phyloP scores from a whole-genome alignment of 2,329 filamentous ascomycete genomes.

The Karstenula rhodostoma region DNA sequence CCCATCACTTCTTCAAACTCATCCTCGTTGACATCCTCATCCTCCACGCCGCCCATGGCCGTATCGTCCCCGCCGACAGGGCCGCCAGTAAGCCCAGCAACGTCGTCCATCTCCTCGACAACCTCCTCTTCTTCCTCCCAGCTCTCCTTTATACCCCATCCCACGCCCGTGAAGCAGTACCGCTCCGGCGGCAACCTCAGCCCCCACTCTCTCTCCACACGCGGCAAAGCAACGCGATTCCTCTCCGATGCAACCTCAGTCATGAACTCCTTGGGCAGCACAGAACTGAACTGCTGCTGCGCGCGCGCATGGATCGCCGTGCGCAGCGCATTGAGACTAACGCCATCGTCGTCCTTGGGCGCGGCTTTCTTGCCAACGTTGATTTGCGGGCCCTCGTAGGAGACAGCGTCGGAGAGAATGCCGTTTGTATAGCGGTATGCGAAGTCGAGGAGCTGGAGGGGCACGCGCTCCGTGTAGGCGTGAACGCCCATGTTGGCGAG shows the following conservation, averaged over 20 bases:
- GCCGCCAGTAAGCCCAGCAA: slow-evolving; percentile 50
- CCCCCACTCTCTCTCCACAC: slow-evolving; percentile 64
- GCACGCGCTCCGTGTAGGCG: slow-evolving; percentile 82
- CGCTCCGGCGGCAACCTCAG: slow-evolving; percentile 68
- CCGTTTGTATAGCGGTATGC: slow-evolving; percentile 82
- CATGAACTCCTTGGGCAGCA: slow-evolving; percentile 76
- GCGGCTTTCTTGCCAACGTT: slow-evolving; percentile 23
- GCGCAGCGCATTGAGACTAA: slow-evolving; percentile 72
- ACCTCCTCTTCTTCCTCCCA: slow-evolving; percentile 75
- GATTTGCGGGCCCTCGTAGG: slow-evolving; percentile 46
- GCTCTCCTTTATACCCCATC: slow-evolving; percentile 49
- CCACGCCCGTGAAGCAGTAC: slow-evolving; percentile 55
- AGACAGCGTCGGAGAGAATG: slow-evolving; percentile 69
- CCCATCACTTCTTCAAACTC: slow-evolving; percentile 55
- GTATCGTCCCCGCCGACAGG: slow-evolving; percentile 40
- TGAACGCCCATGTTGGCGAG: slow-evolving; percentile 81
- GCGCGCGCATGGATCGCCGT: slow-evolving; percentile 76
- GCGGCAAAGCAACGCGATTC: slow-evolving; percentile 54
- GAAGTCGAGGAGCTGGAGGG: slow-evolving; percentile 83
- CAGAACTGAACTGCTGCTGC: slow-evolving; percentile 73
- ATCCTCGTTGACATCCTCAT: slow-evolving; percentile 53
- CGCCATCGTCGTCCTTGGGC: slow-evolving; percentile 55
- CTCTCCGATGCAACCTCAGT: slow-evolving; percentile 67
- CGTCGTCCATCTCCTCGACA: slow-evolving; percentile 70
- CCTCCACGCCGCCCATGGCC: slow-evolving; percentile 44